Conservation (phyloP, 1,139 yeast species). For the Geotrichum candidum region DNA sequence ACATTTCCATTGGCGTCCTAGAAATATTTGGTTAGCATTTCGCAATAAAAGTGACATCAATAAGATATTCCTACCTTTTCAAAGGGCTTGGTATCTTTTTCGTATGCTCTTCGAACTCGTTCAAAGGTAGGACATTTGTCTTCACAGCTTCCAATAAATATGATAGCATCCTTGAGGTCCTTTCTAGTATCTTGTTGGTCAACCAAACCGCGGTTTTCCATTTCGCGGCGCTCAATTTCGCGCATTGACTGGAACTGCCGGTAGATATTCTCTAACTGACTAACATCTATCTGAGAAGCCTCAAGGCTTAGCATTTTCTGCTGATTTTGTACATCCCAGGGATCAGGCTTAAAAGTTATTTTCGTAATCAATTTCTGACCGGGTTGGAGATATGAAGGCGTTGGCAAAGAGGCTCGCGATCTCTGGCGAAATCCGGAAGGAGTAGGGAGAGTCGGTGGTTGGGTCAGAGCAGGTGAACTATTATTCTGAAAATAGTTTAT, state of each 20-base stretch:
- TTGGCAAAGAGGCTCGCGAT: conserved; percentile 1
- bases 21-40: not conserved
- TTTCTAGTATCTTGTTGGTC: conserved; percentile 84
- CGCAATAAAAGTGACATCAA: not conserved
- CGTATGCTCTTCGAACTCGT: conserved; percentile 79
- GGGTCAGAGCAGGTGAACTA: conserved; percentile 6
- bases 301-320: conserved; percentile 43
- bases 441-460: conserved; percentile 17
- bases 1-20: conserved; percentile 48
- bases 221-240: conserved; percentile 65
- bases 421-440: conserved; percentile 16
- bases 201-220: conserved; percentile 79
- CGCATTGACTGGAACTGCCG: conserved; percentile 63
- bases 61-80: conserved; percentile 52
- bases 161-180: conserved; percentile 77
- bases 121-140: conserved; percentile 97
- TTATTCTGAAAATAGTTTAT: conserved; percentile 12
- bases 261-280: conserved; percentile 48
- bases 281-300: conserved; percentile 23
- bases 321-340: conserved; percentile 57
- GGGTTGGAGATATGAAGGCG: conserved; percentile 9
- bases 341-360: conserved; percentile 22
- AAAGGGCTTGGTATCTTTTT: conserved; percentile 74
- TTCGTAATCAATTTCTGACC: conserved; percentile 3
- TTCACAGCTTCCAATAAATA: conserved; percentile 78